Evolutionary conservation across 805 yeast genomes (phyloP).

Genomic region (Sugiyamaella chiloensis): DNA sequence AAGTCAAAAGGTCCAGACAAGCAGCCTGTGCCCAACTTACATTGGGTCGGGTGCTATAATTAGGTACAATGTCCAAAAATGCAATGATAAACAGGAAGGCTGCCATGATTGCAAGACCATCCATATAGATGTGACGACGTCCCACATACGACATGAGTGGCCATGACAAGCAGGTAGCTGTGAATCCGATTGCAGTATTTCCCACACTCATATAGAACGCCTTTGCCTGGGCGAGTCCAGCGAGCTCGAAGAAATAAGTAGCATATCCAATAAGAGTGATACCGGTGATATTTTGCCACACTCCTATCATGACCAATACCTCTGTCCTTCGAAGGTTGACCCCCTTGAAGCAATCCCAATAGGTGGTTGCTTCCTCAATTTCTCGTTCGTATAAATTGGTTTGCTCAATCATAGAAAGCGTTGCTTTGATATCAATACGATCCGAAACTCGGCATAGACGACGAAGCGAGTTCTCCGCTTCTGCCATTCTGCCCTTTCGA

Average conservation of each 20-base stretch:
- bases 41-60: slow-evolving; percentile 20
- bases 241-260: slow-evolving; percentile 49
- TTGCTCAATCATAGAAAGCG: slow-evolving; percentile 39
- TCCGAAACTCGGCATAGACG: slow-evolving; percentile 5
- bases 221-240: slow-evolving; percentile 26
- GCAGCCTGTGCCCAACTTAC: slow-evolving; percentile 36
- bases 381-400: slow-evolving; percentile 37
- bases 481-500: slow-evolving; percentile 38
- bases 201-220: slow-evolving; percentile 42
- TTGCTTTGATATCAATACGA: slow-evolving; percentile 18
- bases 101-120: slow-evolving; percentile 38
- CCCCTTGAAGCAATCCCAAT: slow-evolving; percentile 46
- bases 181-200: slow-evolving; percentile 44
- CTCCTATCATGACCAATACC: slow-evolving; percentile 34
- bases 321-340: slow-evolving; percentile 48
- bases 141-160: slow-evolving; percentile 22
- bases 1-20: slow-evolving; percentile 44
- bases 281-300: slow-evolving; percentile 20
- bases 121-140: slow-evolving; percentile 20
- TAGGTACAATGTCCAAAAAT: slow-evolving; percentile 9
- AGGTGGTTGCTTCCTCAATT: slow-evolving; percentile 19
- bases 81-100: slow-evolving; percentile 44
- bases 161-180: slow-evolving; percentile 37
- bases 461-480: slow-evolving; percentile 47
- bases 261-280: slow-evolving; percentile 22